phyloP scores from a whole-genome alignment of 805 yeast species.

The Zygosaccharomyces kombuchaensis region DNA sequence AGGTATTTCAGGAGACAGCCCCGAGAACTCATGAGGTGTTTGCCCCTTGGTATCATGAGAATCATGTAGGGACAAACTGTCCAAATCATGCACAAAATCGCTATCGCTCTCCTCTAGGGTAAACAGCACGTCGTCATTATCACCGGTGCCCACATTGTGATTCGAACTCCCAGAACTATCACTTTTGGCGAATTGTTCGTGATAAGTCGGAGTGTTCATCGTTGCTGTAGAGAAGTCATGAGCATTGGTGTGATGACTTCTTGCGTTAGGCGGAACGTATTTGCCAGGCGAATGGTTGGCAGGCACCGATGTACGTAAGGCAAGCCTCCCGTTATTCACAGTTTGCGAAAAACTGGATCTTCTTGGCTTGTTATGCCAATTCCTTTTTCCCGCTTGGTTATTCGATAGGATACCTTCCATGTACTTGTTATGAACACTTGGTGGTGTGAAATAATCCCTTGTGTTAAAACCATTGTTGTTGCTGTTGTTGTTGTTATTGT shows the following conservation, averaged over 20 bases:
- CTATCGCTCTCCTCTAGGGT: conserved; percentile 35
- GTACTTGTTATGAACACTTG: conserved; percentile 63
- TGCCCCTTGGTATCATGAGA: neutral
- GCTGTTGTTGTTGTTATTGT: conserved; percentile 11
- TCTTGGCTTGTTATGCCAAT: conserved; percentile 15
- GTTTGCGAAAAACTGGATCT: conserved; percentile 21
- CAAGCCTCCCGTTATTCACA: conserved; percentile 19
- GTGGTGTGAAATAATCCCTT: conserved; percentile 75
- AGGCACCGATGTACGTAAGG: conserved; percentile 9
- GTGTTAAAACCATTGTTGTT: conserved; percentile 42
- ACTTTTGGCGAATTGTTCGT: conserved; percentile 21
- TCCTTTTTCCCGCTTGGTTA: conserved; percentile 9
- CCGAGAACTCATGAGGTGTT: conserved; percentile 2
- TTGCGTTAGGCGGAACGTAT: conserved; percentile 68
- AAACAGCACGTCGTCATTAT: conserved; percentile 33
- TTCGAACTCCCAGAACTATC: conserved; percentile 9
- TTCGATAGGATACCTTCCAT: conserved; percentile 57
- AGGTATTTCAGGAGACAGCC: conserved; percentile 3
- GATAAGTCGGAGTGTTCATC: conserved; percentile 16
- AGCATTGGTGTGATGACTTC: conserved; percentile 30
- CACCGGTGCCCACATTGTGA: conserved; percentile 24
- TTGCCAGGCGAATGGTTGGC: conserved; percentile 45
- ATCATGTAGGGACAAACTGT: conserved; percentile 20
- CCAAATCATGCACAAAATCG: conserved; percentile 28
- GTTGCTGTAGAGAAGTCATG: conserved; percentile 28